These are phyloP conservation scores for Trametes pubescens DNA, from an alignment of 1,284 basidiomycete species.

Conservation along the genomic window DNA sequence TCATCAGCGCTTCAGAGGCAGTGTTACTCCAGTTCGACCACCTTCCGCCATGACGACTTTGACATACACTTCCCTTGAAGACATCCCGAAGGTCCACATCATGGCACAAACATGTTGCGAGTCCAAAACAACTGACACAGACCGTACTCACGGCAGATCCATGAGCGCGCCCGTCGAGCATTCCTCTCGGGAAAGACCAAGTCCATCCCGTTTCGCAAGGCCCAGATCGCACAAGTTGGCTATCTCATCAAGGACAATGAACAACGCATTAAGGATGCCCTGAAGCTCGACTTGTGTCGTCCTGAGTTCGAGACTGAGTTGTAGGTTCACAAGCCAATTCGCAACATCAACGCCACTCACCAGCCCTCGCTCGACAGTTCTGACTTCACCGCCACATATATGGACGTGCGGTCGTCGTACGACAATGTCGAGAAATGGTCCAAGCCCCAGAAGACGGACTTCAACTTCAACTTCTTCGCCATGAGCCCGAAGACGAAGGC, in stretches of 20 bases:
- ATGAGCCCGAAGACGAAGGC: conserved; percentile 73
- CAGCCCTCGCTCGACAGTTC: conserved; percentile 49
- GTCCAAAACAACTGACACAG: not conserved
- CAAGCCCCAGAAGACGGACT: conserved; percentile 56
- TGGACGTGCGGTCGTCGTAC: conserved; percentile 72
- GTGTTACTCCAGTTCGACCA: not conserved
- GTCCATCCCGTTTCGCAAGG: conserved; percentile 67
- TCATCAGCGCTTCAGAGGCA: no score
- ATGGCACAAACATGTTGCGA: no score
- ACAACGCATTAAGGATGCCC: conserved; percentile 60
- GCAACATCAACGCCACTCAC: not conserved
- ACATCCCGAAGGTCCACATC: conserved; percentile 9
- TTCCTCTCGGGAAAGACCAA: conserved; percentile 69
- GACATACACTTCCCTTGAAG: conserved; percentile 11
- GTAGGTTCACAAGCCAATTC: conserved; percentile 45
- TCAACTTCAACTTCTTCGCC: conserved; percentile 59
- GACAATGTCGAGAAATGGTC: conserved; percentile 78
- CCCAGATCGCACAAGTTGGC: conserved; percentile 70
- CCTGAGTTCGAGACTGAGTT: conserved; percentile 61
- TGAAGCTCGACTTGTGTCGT: conserved; percentile 65
- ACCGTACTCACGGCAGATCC: conserved; percentile 52
- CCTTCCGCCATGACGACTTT: conserved; percentile 8
- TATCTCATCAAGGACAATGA: conserved; percentile 75
- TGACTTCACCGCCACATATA: conserved; percentile 60
- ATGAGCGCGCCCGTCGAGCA: conserved; percentile 55